Base-by-base conservation (phyloP, 345 rosid species). In the Populus tremula region DNA sequence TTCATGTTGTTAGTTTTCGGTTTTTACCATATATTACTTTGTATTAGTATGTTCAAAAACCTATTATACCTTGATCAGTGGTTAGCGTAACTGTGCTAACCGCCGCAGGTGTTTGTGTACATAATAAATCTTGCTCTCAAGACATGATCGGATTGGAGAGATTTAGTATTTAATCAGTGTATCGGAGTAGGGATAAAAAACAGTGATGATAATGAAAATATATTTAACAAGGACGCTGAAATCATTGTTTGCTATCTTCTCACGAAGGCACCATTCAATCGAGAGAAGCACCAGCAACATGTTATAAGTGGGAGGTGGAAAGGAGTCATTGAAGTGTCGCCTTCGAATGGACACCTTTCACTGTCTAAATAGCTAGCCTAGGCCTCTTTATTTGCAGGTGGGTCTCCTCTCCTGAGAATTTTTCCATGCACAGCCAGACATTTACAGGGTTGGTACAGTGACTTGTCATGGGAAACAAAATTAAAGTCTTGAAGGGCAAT, bases 281-380 rank as follows among this genome's bases (percentile, higher is more conserved):
- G 27, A 13, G 50, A 53, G 71, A 14, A 65, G 75, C 70, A 74
- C 71, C 33, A n/a, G 36, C 39, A 72, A 25, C 11, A 45, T 76
- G 36, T 33, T 59, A 8, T 8, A 66, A n/a, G 45, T 4, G n/a
- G n/a, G 47, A 29, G 33, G 27, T 63, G 59, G 29, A 65, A 49
- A 66, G 62, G 64, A 56, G 53, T 27, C 54, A 64, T 78, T 64
- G 74, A 81, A 20, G 3, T 38, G 81, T 78, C 83, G 18, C 76
- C 71, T 76, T 78, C 84, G 45, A 67, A 45, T 9, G 64, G 41
- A 71, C 73, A 47, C 63, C 43, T 69, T 63, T 67, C 75, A 47
- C 45, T 11, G 38, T 67, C 67, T 31, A n/a, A 68, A 70, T 53
- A 53, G 21, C 47, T 45, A 76, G 38, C 74, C 76, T 27, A 36